Evolutionary conservation across 116 monocot species (phyloP), one percentile per base, ranked within the genome.

Genomic region (Phalaenopsis hybrid): DNA sequence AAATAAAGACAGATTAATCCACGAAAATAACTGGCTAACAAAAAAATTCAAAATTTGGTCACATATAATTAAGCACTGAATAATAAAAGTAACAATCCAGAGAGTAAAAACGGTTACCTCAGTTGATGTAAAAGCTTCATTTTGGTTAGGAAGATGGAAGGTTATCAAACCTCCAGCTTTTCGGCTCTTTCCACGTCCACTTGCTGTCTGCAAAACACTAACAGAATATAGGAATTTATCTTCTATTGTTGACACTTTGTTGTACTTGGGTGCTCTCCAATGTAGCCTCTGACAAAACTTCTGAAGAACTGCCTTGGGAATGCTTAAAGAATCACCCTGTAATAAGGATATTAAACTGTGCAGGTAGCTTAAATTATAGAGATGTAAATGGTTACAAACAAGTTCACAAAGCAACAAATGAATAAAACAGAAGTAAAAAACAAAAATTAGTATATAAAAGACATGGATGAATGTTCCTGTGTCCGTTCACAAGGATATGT

Each of bases 191-290:
- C 98, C 98, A 81, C 93, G 86, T 1, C 98, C 98, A 74, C 81
- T 93, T 34, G 95, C 83, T 33, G 85, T 83, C 34, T 94, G 95
- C 51, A 98, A 81, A 74, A 98, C 81, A 77, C 84, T 92, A 82
- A 95, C 93, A 87, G 93, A 63, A 89, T 98, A 95, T 37, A 87
- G 67, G 78, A 88, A 92, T 50, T 88, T 87, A 37, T 85, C 81
- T 80, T 92, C 92, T 75, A 86, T 92, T 82, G 86, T 89, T 83
- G 81, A 85, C 52, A 91, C 58, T 90, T 90, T 95, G 74, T 74
- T 92, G 79, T 98, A 98, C 78, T 90, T 98, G 44, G 98, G 98
- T 78, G 95, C 86, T 82, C 93, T 93, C 98, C 98, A 98, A 57
- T 92, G 92, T 80, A 98, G 83, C 80, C 84, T 95, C 82, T 95